Percentiles rank a stretch among this genome's conserved stretches.
These are phyloP conservation scores for Heracleum sosnowskyi DNA, from an alignment of 129 eudicot genomes.

Conservation along the genomic window DNA sequence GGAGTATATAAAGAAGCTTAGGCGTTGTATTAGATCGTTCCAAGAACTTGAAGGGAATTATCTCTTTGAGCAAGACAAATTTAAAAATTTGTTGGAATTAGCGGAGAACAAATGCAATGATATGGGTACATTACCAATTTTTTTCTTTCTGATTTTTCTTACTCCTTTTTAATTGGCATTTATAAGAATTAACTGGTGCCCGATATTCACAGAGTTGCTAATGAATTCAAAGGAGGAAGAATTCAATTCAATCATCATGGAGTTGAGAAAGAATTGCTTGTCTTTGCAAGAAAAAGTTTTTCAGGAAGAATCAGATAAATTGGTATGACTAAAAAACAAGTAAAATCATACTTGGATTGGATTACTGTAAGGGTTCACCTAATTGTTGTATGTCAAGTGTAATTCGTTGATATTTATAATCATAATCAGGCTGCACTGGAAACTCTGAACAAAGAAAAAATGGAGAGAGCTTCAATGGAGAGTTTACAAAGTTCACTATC, in stretches of 20 bases:
- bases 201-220: slow-evolving; percentile 39
- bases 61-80: slow-evolving; percentile 52
- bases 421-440: slow-evolving; percentile 70
- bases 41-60: slow-evolving; percentile 65
- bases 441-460: slow-evolving; percentile 56
- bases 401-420: background rate
- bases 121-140: slow-evolving; percentile 43
- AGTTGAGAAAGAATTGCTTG: slow-evolving; percentile 38
- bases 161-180: background rate
- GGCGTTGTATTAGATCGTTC: slow-evolving; percentile 77
- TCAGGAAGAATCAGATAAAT: slow-evolving; percentile 67
- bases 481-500: slow-evolving; percentile 46
- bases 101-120: slow-evolving; percentile 73
- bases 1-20: slow-evolving; percentile 64
- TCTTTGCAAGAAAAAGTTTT: slow-evolving; percentile 51
- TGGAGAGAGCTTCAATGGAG: slow-evolving; percentile 65
- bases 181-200: background rate
- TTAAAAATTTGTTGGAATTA: slow-evolving; percentile 45
- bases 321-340: slow-evolving; percentile 37
- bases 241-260: slow-evolving; percentile 60
- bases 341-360: background rate
- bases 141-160: background rate
- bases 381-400: slow-evolving; percentile 3
- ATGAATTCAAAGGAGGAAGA: slow-evolving; percentile 84
- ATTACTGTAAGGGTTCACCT: background rate